Conservation (phyloP, 1,284 basidiomycete genomes). For the Cryptococcus floricola region DNA sequence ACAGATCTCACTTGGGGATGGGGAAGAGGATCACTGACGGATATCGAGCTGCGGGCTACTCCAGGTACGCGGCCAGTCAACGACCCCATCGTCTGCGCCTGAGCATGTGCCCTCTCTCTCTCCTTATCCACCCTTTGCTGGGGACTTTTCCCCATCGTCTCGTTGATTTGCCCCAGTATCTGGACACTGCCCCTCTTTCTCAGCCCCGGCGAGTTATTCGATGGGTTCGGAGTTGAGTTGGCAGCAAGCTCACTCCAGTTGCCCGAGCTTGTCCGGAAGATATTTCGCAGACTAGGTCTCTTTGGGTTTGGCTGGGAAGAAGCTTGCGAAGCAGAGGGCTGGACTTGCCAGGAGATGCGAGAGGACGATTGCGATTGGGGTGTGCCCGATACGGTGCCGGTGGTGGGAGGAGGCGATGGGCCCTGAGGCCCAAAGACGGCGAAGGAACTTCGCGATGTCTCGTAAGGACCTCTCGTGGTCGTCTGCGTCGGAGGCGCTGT, state of each 20-base stretch:
- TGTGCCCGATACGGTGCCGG: conserved; percentile 1
- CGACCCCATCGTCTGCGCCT: not conserved
- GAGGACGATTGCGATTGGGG: conserved; percentile 3
- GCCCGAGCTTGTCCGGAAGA: conserved; percentile 39
- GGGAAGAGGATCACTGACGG: not conserved
- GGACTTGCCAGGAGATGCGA: not conserved
- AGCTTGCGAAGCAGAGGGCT: not conserved
- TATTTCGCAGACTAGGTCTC: conserved; percentile 32
- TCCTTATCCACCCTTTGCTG: not conserved
- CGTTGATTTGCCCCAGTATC: not conserved
- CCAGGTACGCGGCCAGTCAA: not conserved
- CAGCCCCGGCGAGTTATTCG: not conserved
- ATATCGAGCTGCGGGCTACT: not conserved
- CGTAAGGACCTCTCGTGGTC: not conserved
- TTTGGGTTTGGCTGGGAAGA: conserved; percentile 10
- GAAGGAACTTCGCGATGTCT: conserved; percentile 6
- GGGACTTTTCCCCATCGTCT: not conserved
- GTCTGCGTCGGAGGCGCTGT: not conserved
- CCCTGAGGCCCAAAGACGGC: conserved; percentile 13
- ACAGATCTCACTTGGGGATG: not conserved
- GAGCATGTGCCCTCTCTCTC: not conserved
- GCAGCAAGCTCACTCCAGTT: conserved; percentile 40
- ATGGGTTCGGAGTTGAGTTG: not conserved
- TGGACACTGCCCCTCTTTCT: conserved; percentile 4
- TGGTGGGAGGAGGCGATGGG: not conserved